Conservation (phyloP, 139 green algal species). For the Trebouxia sp. region DNA sequence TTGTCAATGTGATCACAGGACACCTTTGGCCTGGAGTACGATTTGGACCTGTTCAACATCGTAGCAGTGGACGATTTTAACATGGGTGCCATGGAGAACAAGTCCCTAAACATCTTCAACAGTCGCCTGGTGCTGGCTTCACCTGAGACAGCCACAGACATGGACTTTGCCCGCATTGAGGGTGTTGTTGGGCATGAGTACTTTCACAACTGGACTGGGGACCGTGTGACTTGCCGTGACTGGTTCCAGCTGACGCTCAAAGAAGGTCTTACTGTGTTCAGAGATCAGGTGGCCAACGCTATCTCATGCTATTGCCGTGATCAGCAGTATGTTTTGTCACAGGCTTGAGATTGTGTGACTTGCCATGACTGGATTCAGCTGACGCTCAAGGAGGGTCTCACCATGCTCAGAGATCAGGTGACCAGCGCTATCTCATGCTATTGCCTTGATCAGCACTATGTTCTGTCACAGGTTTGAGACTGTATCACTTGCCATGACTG, state of each 20-base stretch:
- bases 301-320: no score
- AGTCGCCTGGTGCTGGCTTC: conserved; percentile 88
- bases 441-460: no score
- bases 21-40: conserved; percentile 91
- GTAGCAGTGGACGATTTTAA: conserved; percentile 97
- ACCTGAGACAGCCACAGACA: conserved; percentile 90
- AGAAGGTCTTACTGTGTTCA: conserved; percentile 97
- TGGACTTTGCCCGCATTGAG: conserved; percentile 93
- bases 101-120: conserved; percentile 98
- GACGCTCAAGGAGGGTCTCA: conserved; percentile 97
- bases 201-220: conserved; percentile 98
- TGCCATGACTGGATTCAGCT: conserved; percentile 98
- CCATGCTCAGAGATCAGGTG: conserved; percentile 91
- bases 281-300: conserved; percentile 66
- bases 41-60: conserved; percentile 95
- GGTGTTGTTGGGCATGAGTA: conserved; percentile 63
- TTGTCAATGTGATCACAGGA: no score
- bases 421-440: neutral
- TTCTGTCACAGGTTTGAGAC: conserved; percentile 96
- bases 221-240: conserved; percentile 94
- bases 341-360: conserved; percentile 93
- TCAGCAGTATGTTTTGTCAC: no score
- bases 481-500: conserved; percentile 95
- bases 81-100: conserved; percentile 99
- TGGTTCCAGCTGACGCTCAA: conserved; percentile 99